These are phyloP conservation scores for Penicillium fimorum DNA, from an alignment of 495 filamentous ascomycete genomes.

Conservation along the genomic window DNA sequence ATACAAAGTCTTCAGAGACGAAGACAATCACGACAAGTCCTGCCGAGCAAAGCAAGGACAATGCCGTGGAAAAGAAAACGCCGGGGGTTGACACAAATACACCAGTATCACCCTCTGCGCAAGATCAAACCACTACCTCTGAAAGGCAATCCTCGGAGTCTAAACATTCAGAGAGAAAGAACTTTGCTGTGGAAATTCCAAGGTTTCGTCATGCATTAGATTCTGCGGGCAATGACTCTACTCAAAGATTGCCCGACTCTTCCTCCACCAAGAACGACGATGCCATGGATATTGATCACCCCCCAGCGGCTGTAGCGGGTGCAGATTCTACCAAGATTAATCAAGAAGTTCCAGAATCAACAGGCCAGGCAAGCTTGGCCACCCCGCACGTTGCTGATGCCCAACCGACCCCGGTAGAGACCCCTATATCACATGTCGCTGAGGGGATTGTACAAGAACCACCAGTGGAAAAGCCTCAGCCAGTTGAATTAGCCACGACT, in stretches of 20 bases:
- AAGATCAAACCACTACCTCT: neutral
- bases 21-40: neutral
- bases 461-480: neutral
- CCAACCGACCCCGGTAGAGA: constrained; percentile 13
- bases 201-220: constrained; percentile 7
- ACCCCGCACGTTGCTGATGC: constrained; percentile 7
- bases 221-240: neutral
- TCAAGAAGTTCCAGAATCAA: neutral
- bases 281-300: constrained; percentile 18
- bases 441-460: neutral
- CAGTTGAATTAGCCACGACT: neutral
- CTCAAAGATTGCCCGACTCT: neutral
- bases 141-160: neutral
- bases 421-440: constrained; percentile 3
- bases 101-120: neutral
- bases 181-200: constrained; percentile 18
- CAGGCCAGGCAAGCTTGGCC: constrained; percentile 5
- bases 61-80: neutral
- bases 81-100: neutral
- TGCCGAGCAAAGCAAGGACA: neutral
- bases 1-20: neutral
- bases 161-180: neutral
- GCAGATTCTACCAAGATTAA: constrained; percentile 3
- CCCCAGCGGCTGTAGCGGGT: constrained; percentile 3
- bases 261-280: constrained; percentile 3